These are phyloP conservation scores for Candida sakaeoensis DNA, from an alignment of 805 yeast species.

Conservation along the genomic window DNA sequence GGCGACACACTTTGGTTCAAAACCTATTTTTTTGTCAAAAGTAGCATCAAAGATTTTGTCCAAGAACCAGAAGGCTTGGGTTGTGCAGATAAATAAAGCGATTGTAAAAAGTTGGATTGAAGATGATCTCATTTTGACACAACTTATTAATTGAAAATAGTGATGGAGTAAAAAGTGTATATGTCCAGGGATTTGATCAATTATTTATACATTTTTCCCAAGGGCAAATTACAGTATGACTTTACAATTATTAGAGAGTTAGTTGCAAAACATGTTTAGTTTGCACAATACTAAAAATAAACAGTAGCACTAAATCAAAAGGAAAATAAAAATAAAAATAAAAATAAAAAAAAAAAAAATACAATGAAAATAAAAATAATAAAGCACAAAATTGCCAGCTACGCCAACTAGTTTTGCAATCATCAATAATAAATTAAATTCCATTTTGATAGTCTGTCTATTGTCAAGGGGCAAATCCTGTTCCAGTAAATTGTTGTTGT, in stretches of 20 bases:
- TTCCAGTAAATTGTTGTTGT: background rate
- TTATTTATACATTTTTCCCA: constrained; percentile 1
- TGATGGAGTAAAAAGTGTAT: background rate
- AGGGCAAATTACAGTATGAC: background rate
- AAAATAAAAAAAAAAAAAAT: background rate
- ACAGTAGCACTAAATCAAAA: background rate
- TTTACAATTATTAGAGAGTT: background rate
- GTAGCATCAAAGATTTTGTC: background rate
- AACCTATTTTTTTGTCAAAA: background rate
- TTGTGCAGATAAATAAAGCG: constrained; percentile 6
- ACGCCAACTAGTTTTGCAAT: background rate
- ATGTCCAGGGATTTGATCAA: background rate
- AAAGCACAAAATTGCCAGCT: background rate
- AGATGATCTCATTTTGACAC: constrained; percentile 1
- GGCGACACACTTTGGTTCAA: constrained; percentile 2
- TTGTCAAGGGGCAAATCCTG: no score
- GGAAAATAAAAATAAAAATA: background rate
- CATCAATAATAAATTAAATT: no score
- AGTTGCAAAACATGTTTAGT: background rate
- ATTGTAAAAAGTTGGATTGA: constrained; percentile 7
- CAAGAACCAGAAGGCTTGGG: constrained; percentile 6
- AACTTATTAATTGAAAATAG: background rate
- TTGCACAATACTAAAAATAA: constrained; percentile 1
- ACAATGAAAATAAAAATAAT: no score
- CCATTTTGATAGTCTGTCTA: no score